Evolutionary conservation across 2,329 filamentous ascomycete species (phyloP).

Genomic region (Aspergillus sergii): DNA sequence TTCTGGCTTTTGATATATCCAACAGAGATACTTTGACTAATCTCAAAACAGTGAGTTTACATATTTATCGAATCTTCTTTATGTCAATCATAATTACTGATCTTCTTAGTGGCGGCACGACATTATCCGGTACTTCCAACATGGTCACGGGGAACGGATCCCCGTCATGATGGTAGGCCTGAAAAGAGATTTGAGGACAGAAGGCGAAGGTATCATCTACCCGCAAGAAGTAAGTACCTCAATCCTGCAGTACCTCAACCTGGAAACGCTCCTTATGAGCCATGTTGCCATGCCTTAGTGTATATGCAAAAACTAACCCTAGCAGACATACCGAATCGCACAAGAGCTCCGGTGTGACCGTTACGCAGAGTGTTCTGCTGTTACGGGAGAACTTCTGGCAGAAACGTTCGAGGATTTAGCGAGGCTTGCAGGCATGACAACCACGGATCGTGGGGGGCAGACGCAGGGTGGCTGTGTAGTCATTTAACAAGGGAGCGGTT

Average conservation of each 20-base stretch:
- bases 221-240: constrained; percentile 43
- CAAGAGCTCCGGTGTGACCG: constrained; percentile 63
- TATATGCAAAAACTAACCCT: constrained; percentile 15
- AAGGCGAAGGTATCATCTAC: constrained; percentile 47
- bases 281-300: not conserved
- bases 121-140: constrained; percentile 54
- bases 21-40: constrained; percentile 54
- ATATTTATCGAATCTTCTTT: not conserved
- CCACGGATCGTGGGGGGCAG: constrained; percentile 56
- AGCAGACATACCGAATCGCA: constrained; percentile 58
- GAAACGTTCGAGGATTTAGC: constrained; percentile 65
- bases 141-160: constrained; percentile 45
- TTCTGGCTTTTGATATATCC: constrained; percentile 62
- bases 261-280: not conserved
- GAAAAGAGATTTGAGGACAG: constrained; percentile 58
- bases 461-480: constrained; percentile 46
- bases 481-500: constrained; percentile 35
- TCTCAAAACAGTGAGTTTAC: constrained; percentile 41
- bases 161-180: constrained; percentile 63
- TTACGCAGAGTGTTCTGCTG: constrained; percentile 65
- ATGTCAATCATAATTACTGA: not conserved
- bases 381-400: constrained; percentile 61
- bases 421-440: constrained; percentile 60
- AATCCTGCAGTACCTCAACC: not conserved
- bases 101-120: constrained; percentile 44